Evolutionary conservation across 805 yeast genomes (phyloP).

Genomic region (Barnettozyma vustinii): DNA sequence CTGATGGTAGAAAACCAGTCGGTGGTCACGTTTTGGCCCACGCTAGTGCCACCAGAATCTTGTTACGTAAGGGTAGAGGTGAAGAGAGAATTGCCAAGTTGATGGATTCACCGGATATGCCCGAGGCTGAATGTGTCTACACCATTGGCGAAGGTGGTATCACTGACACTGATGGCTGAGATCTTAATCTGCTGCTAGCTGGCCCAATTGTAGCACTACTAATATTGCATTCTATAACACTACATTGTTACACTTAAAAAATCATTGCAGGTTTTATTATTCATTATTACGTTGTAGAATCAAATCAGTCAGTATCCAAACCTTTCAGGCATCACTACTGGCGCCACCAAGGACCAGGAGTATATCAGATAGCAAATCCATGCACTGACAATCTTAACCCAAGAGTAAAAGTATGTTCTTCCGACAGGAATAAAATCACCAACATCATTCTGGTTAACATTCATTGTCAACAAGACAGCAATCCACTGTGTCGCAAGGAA

Average conservation of each 20-base stretch:
- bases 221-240: neutral
- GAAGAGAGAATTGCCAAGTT: conserved; percentile 77
- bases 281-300: neutral
- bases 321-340: conserved; percentile 84
- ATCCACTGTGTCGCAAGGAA: conserved; percentile 96
- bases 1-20: conserved; percentile 80
- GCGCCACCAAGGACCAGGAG: conserved; percentile 90
- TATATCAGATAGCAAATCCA: conserved; percentile 87
- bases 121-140: conserved; percentile 74
- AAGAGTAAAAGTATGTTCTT: conserved; percentile 87
- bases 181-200: neutral
- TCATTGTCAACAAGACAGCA: conserved; percentile 87
- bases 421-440: conserved; percentile 97
- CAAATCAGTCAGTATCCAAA: conserved; percentile 36
- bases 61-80: conserved; percentile 69
- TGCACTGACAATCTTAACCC: conserved; percentile 89
- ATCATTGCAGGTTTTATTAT: neutral
- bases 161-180: conserved; percentile 39
- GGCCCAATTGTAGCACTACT: no score
- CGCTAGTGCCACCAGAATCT: conserved; percentile 72
- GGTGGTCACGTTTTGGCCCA: conserved; percentile 83
- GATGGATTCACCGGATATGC: conserved; percentile 79
- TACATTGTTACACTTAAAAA: neutral
- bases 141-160: conserved; percentile 66
- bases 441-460: conserved; percentile 74